Evolutionary conservation across 768 basidiomycete genomes (phyloP).

Genomic region (Rhizopogon salebrosus): DNA sequence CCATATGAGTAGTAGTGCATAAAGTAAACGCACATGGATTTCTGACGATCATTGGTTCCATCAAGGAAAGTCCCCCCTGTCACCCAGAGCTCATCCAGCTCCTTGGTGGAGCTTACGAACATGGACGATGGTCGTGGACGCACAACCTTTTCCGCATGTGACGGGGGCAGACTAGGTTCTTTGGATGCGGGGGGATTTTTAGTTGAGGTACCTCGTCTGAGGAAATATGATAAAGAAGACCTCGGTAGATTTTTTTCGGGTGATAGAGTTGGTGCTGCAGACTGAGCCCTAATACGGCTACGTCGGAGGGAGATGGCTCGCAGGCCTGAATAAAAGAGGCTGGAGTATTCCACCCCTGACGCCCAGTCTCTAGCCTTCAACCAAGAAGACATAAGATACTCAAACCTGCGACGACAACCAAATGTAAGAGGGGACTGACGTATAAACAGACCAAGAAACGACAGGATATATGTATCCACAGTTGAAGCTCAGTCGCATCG

Average conservation of each 20-base stretch:
- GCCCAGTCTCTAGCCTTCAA: slow-evolving; percentile 24
- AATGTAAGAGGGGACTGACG: background rate
- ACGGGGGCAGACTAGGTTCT: slow-evolving; percentile 1
- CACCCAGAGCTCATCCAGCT: slow-evolving; percentile 4
- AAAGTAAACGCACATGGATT: slow-evolving; percentile 11
- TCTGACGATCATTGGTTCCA: background rate
- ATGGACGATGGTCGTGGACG: slow-evolving; percentile 12
- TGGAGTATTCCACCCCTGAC: slow-evolving; percentile 28
- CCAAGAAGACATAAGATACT: slow-evolving; percentile 27
- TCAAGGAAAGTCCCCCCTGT: slow-evolving; percentile 3
- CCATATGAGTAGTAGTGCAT: background rate
- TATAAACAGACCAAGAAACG: background rate
- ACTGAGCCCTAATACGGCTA: slow-evolving; percentile 3
- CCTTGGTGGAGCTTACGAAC: slow-evolving; percentile 11
- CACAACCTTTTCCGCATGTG: background rate
- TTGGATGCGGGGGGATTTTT: slow-evolving; percentile 3
- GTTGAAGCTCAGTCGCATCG: slow-evolving; percentile 14
- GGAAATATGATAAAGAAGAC: slow-evolving; percentile 9
- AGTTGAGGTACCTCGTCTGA: slow-evolving; percentile 2
- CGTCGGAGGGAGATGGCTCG: slow-evolving; percentile 20
- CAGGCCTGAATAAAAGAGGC: slow-evolving; percentile 30
- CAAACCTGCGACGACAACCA: background rate
- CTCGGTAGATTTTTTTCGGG: slow-evolving; percentile 1
- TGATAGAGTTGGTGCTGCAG: background rate
- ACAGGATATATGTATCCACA: slow-evolving; percentile 23